A percentile compares a stretch with the other conserved stretches of the same genome.
Conservation (phyloP, 257 asterid genomes). For the Solanum lycopersicoides region DNA sequence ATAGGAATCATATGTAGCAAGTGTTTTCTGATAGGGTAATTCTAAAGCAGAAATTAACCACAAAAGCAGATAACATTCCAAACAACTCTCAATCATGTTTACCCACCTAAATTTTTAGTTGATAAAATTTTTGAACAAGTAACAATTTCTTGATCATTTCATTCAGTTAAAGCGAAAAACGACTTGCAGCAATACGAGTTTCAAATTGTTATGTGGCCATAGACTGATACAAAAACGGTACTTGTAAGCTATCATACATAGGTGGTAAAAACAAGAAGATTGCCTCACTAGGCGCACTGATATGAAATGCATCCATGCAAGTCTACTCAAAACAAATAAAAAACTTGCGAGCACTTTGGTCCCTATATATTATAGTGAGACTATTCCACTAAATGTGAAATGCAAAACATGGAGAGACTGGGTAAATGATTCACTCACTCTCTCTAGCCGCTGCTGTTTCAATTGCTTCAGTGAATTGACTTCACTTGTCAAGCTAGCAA, state of each 20-base stretch:
- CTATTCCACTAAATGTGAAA: background rate
- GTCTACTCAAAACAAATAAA: background rate
- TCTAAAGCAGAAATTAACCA: background rate
- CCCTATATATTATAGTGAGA: background rate
- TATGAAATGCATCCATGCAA: background rate
- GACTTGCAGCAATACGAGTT: background rate
- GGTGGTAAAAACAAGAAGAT: background rate
- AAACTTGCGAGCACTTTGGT: background rate
- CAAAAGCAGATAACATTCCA: background rate
- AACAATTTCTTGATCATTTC: background rate
- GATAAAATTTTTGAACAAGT: background rate
- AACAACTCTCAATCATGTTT: background rate
- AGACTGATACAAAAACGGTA: background rate
- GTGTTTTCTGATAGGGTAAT: background rate
- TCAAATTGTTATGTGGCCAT: background rate
- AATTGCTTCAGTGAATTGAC: constrained; percentile 53
- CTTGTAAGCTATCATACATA: background rate
- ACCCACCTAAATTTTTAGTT: background rate
- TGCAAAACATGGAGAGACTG: background rate
- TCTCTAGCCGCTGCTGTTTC: constrained; percentile 43
- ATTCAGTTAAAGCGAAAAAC: background rate
- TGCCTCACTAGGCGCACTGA: background rate
- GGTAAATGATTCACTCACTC: constrained; percentile 35
- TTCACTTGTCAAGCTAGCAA: constrained; percentile 53
- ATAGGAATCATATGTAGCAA: background rate